Percentiles rank a stretch among this genome's conserved stretches.
Conservation (phyloP, 2,329 filamentous ascomycete species). For the Colletotrichum sp. region DNA sequence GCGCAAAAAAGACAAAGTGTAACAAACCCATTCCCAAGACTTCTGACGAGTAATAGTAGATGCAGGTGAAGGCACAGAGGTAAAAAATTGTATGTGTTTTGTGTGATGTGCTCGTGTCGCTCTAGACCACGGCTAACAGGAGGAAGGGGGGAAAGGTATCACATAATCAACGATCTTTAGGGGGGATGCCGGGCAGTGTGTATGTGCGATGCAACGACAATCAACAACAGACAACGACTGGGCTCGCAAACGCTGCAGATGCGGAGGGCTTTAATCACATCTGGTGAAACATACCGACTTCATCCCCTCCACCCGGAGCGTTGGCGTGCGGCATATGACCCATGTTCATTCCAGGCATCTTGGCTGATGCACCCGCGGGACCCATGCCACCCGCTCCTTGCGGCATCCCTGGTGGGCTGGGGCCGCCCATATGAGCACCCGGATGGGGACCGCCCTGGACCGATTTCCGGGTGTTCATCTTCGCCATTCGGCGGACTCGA, state of each 20-base stretch:
- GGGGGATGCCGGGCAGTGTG: constrained; percentile 21
- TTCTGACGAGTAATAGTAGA: constrained; percentile 20
- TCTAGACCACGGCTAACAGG: constrained; percentile 19
- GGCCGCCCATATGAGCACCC: constrained; percentile 69
- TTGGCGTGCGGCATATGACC: constrained; percentile 75
- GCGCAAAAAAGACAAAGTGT: constrained; percentile 27
- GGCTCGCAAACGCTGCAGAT: constrained; percentile 42
- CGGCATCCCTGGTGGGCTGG: constrained; percentile 69
- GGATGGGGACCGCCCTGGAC: constrained; percentile 65
- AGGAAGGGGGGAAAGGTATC: constrained; percentile 35
- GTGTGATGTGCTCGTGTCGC: constrained; percentile 19
- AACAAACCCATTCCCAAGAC: constrained; percentile 36
- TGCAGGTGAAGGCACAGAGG: constrained; percentile 18
- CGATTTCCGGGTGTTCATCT: constrained; percentile 87
- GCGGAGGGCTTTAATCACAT: constrained; percentile 67
- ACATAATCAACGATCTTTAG: constrained; percentile 27
- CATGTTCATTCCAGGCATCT: constrained; percentile 74
- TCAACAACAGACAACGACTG: constrained; percentile 21
- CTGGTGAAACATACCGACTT: constrained; percentile 98
- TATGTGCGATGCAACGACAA: constrained; percentile 27
- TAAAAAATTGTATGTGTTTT: constrained; percentile 17
- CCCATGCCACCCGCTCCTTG: constrained; percentile 67
- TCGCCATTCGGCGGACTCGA: constrained; percentile 92
- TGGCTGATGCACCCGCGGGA: constrained; percentile 55
- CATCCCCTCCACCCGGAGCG: constrained; percentile 73